phyloP scores from a whole-genome alignment of 495 filamentous ascomycete genomes.

The Lasiosphaeria ovina region DNA sequence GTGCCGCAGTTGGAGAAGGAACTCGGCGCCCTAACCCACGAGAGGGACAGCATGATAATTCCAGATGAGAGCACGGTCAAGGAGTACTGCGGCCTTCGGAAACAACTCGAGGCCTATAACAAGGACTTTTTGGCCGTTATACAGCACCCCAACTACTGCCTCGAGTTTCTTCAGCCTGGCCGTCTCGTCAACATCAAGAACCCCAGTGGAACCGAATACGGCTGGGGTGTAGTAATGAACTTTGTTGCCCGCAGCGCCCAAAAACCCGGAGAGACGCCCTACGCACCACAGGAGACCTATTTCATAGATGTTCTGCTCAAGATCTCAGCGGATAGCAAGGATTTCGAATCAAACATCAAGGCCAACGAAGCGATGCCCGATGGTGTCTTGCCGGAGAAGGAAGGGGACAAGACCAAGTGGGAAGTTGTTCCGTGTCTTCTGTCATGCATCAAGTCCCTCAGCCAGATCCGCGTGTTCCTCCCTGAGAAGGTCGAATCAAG shows the following conservation, averaged over 20 bases:
- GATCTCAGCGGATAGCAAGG: constrained; percentile 57
- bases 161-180: constrained; percentile 77
- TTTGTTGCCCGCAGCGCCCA: constrained; percentile 58
- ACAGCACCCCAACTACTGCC: constrained; percentile 79
- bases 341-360: constrained; percentile 31
- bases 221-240: constrained; percentile 86
- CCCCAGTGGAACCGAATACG: constrained; percentile 69
- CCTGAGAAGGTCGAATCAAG: constrained; percentile 65
- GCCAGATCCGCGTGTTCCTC: constrained; percentile 73
- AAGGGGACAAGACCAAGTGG: constrained; percentile 50
- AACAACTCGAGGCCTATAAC: constrained; percentile 75
- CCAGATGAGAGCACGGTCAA: constrained; percentile 81
- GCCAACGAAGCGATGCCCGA: constrained; percentile 35
- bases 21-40: constrained; percentile 67
- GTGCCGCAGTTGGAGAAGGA: constrained; percentile 80
- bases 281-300: constrained; percentile 67
- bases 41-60: constrained; percentile 70
- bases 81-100: constrained; percentile 85
- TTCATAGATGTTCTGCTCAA: constrained; percentile 78
- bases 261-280: constrained; percentile 60
- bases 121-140: constrained; percentile 86
- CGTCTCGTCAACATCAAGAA: constrained; percentile 81
- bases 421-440: constrained; percentile 84
- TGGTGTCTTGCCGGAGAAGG: constrained; percentile 24
- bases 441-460: constrained; percentile 75